phyloP scores from a whole-genome alignment of 2,329 filamentous ascomycete genomes.

The Ophiosphaerella narmari region DNA sequence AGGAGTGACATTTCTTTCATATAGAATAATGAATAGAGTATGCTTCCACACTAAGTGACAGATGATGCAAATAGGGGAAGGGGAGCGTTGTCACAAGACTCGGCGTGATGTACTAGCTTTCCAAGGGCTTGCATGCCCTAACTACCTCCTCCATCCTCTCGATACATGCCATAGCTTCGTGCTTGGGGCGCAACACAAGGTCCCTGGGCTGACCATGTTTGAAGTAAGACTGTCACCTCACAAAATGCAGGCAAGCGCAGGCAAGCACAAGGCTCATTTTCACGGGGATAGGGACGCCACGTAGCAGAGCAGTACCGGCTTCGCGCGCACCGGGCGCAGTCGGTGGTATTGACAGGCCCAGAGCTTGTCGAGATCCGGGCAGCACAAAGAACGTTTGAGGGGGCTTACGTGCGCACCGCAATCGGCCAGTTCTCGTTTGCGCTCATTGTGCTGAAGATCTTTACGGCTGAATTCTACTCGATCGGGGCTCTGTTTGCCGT shows the following conservation, averaged over 20 bases:
- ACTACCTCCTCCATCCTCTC: too few species aligned
- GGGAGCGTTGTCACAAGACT: too few species aligned
- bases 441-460: conserved; percentile 93
- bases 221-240: not conserved
- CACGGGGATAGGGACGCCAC: conserved; percentile 54
- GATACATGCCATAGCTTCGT: too few species aligned
- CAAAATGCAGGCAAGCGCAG: not conserved
- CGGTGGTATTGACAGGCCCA: conserved; percentile 76
- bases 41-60: too few species aligned
- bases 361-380: conserved; percentile 95
- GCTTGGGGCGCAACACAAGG: too few species aligned
- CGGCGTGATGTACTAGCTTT: too few species aligned
- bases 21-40: too few species aligned
- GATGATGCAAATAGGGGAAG: too few species aligned
- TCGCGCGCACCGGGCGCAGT: conserved; percentile 81
- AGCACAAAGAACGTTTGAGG: conserved; percentile 94
- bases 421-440: conserved; percentile 95
- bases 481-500: conserved; percentile 95
- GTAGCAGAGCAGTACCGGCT: conserved; percentile 77
- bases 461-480: conserved; percentile 93
- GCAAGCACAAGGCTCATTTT: not conserved
- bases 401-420: conserved; percentile 93
- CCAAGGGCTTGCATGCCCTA: too few species aligned
- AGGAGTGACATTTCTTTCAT: too few species aligned
- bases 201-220: not conserved